Evolutionary conservation across 2,329 filamentous ascomycete genomes (phyloP).

Genomic region (Aspergillus hiratsukae): DNA sequence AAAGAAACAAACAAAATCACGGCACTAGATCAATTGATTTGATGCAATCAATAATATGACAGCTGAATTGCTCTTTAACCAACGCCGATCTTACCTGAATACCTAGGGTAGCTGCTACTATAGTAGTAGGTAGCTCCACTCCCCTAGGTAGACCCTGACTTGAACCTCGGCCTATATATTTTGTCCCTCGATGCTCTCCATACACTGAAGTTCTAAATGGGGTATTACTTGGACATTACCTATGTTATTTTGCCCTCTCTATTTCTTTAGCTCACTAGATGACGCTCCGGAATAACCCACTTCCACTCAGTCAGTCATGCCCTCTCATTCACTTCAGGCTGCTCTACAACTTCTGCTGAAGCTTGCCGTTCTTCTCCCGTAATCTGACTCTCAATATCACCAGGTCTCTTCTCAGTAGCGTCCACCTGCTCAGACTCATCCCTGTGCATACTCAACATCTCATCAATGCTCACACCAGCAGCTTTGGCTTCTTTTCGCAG

Average conservation of each 20-base stretch:
- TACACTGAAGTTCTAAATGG: too few species aligned
- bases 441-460: constrained; percentile 33
- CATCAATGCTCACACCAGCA: constrained; percentile 53
- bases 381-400: constrained; percentile 3
- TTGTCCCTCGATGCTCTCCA: too few species aligned
- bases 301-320: neutral
- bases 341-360: neutral
- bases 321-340: neutral
- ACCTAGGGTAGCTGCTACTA: too few species aligned
- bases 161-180: neutral
- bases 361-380: neutral
- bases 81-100: neutral
- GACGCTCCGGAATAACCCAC: neutral
- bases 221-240: too few species aligned
- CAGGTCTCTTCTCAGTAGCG: neutral
- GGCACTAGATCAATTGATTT: neutral
- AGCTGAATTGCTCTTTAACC: neutral
- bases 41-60: neutral
- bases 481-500: constrained; percentile 51
- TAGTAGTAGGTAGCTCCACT: too few species aligned
- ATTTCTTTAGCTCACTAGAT: neutral
- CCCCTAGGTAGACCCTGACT: neutral
- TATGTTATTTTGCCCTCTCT: neutral
- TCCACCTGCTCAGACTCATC: constrained; percentile 4
- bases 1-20: neutral